Base-by-base conservation (phyloP, 495 filamentous ascomycete genomes). In the Durotheca rogersii region DNA sequence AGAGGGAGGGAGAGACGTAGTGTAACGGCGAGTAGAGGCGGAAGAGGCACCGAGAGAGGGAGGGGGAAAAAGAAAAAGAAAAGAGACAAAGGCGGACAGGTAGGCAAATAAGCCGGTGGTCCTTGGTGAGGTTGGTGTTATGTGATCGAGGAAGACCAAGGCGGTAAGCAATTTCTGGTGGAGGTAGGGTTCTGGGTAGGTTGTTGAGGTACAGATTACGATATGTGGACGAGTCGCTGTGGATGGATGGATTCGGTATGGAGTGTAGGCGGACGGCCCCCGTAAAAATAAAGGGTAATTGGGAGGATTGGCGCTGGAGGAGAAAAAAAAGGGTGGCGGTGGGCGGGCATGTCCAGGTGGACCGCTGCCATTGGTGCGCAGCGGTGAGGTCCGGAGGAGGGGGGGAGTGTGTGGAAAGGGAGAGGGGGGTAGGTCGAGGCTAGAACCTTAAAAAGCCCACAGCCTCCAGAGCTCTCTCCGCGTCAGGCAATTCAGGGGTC, bases 331-430 rank as follows among this genome's bases (percentile, higher is more conserved):
- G 48, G 48, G 47, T 42, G 47, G 48, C 43, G 39, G 5, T 14
- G 2, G 3, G 55, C 49, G 38, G 49, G 55, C 55, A 53, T 58
- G 55, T 18, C 40, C 34, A 49, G 44, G 55, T 58, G 55, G 55
- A 49, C 48, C 38, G 37, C 36, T 44, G 49, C 53, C 49, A 58
- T 58, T 58, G 55, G 55, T 58, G 48, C 55, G 55, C 55, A 49
- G 55, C 55, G 49, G 54, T 58, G 54, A 58, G 54, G 53, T 58
- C 55, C 53, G 55, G 48, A 44, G 48, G n/a, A n/a, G n/a, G n/a
- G n/a, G n/a, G n/a, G n/a, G n/a, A n/a, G n/a, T n/a, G n/a, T n/a
- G n/a, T n/a, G n/a, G n/a, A n/a, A n/a, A n/a, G n/a, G n/a, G n/a
- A n/a, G n/a, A n/a, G n/a, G n/a, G n/a, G n/a, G n/a, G n/a, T n/a